Evolutionary conservation across 495 filamentous ascomycete genomes (phyloP).

Genomic region (Neurospora sp.): DNA sequence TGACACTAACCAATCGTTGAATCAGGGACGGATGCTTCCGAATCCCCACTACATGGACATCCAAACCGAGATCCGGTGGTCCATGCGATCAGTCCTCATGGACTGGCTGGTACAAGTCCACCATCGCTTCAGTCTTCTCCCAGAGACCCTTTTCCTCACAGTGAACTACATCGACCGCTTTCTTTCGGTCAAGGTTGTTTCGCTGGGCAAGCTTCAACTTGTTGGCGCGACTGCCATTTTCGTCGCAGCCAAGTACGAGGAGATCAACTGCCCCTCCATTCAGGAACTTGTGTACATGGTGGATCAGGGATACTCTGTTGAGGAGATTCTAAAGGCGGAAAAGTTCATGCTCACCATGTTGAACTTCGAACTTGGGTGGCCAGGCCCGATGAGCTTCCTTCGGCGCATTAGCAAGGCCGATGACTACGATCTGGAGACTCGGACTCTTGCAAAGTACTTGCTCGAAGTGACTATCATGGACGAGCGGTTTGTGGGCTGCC

Average conservation of each 20-base stretch:
- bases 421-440: constrained; percentile 91
- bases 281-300: constrained; percentile 98
- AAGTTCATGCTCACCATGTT: constrained; percentile 96
- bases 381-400: constrained; percentile 96
- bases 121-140: constrained; percentile 76
- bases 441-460: constrained; percentile 96
- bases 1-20: constrained; percentile 11
- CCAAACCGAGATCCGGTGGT: constrained; percentile 97
- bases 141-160: constrained; percentile 87
- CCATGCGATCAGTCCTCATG: constrained; percentile 94
- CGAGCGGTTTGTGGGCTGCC: constrained; percentile 86
- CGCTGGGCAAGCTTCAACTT: constrained; percentile 86
- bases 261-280: constrained; percentile 92
- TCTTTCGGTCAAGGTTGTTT: constrained; percentile 87
- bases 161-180: constrained; percentile 97
- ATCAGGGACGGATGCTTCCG: constrained; percentile 67
- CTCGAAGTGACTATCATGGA: constrained; percentile 96
- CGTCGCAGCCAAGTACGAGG: constrained; percentile 95
- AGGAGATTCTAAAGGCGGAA: constrained; percentile 95
- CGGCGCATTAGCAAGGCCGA: constrained; percentile 96
- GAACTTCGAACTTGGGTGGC: constrained; percentile 90
- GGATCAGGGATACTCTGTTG: constrained; percentile 74
- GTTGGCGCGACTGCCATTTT: constrained; percentile 95
- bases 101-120: constrained; percentile 98
- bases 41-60: constrained; percentile 92